Evolutionary conservation across 805 yeast genomes (phyloP).

Genomic region (Nakazawaea populi): DNA sequence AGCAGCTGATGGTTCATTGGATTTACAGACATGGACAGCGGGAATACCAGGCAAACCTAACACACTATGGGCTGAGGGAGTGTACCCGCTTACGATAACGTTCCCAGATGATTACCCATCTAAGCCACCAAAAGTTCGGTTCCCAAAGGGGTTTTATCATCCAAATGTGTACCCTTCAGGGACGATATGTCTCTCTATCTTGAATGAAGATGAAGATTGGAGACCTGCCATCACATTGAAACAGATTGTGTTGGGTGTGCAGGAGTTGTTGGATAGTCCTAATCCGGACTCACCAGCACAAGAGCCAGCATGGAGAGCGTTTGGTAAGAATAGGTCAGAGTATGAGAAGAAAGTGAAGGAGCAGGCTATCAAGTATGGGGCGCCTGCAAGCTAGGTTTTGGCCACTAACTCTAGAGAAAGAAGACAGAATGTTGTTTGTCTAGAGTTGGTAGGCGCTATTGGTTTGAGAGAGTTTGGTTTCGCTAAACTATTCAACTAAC

Average conservation of each 20-base stretch:
- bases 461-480: background rate
- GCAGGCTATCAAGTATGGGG: constrained; percentile 71
- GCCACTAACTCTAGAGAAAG: no score
- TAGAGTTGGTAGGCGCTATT: constrained; percentile 12
- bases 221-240: constrained; percentile 92
- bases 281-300: constrained; percentile 97
- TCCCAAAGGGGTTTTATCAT: constrained; percentile 88
- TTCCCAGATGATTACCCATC: constrained; percentile 94
- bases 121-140: constrained; percentile 91
- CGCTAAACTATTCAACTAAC: no score
- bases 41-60: constrained; percentile 92
- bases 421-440: no score
- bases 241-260: constrained; percentile 87
- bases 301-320: constrained; percentile 92
- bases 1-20: constrained; percentile 74
- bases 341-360: constrained; percentile 76
- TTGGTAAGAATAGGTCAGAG: constrained; percentile 54
- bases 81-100: constrained; percentile 72
- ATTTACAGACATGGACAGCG: constrained; percentile 84
- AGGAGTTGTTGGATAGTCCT: constrained; percentile 83
- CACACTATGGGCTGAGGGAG: constrained; percentile 89
- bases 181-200: constrained; percentile 85
- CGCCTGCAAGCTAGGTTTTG: constrained; percentile 3
- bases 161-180: constrained; percentile 98
- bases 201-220: constrained; percentile 97